A percentile compares a stretch with the other conserved stretches of the same genome.
These are phyloP conservation scores for Trypanosoma mega DNA, from an alignment of 208 protist genomes.

Conservation along the genomic window DNA sequence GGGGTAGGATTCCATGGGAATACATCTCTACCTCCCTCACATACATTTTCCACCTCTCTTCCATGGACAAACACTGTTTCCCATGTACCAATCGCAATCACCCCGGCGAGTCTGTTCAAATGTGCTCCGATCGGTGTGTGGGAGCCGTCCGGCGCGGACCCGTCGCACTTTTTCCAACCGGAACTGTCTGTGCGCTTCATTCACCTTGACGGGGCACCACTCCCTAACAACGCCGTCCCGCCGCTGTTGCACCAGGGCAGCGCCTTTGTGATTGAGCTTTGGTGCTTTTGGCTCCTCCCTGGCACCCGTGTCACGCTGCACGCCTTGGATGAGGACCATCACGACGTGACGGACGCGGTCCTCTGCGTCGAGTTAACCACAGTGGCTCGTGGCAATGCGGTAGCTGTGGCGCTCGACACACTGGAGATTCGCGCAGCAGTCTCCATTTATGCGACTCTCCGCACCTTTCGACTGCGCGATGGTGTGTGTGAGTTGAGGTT, in stretches of 20 bases:
- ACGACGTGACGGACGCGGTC: conserved; percentile 12
- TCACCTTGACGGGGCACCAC: neutral
- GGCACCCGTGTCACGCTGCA: conserved; percentile 3
- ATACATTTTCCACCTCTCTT: too few relatives aligned
- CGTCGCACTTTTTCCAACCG: conserved; percentile 19
- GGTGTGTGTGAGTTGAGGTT: conserved; percentile 17
- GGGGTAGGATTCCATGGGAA: too few relatives aligned
- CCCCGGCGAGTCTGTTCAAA: too few relatives aligned
- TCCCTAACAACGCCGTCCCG: conserved; percentile 6
- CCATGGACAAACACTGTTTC: too few relatives aligned
- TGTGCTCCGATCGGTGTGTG: conserved; percentile 5
- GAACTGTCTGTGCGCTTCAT: conserved; percentile 15
- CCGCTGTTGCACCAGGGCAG: conserved; percentile 9
- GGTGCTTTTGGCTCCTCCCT: conserved; percentile 20
- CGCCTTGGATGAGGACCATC: conserved; percentile 12
- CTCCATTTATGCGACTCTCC: conserved; percentile 4
- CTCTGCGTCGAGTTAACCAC: neutral
- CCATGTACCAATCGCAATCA: too few relatives aligned
- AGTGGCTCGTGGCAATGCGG: neutral
- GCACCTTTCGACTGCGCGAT: conserved; percentile 11
- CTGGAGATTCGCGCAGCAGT: neutral
- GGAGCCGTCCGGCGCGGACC: conserved; percentile 10
- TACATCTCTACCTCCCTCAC: too few relatives aligned
- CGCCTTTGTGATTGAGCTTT: conserved; percentile 18
- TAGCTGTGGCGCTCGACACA: conserved; percentile 1